These are phyloP conservation scores for Hebeloma cylindrosporum DNA, from an alignment of 768 basidiomycete genomes.

Conservation along the genomic window DNA sequence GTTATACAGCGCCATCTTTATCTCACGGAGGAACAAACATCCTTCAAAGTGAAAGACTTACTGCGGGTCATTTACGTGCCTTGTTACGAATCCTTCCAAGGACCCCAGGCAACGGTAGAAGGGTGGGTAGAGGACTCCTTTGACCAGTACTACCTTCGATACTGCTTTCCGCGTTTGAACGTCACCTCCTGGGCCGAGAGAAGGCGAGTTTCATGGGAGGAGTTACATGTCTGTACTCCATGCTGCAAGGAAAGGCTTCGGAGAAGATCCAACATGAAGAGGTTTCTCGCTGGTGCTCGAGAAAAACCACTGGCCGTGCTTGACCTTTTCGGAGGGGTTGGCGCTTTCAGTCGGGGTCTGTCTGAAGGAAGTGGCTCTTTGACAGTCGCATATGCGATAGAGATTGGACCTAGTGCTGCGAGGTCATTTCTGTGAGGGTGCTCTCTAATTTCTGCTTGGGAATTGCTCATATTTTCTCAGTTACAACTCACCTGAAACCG, in stretches of 20 bases:
- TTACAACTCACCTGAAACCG: slow-evolving; percentile 49
- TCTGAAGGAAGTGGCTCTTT: slow-evolving; percentile 52
- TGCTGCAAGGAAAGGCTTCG: slow-evolving; percentile 41
- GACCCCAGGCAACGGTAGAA: slow-evolving; percentile 28
- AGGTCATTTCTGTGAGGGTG: slow-evolving; percentile 55
- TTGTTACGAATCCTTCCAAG: slow-evolving; percentile 32
- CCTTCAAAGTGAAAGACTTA: slow-evolving; percentile 37
- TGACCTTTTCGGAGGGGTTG: slow-evolving; percentile 54
- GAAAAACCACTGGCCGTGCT: slow-evolving; percentile 32
- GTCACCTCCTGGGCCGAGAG: slow-evolving; percentile 39
- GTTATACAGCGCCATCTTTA: slow-evolving; percentile 57
- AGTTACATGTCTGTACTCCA: slow-evolving; percentile 44
- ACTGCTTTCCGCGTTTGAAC: slow-evolving; percentile 44
- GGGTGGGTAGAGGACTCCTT: slow-evolving; percentile 54
- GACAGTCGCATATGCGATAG: slow-evolving; percentile 63
- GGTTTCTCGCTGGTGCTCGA: slow-evolving; percentile 34
- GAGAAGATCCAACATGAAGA: slow-evolving; percentile 25
- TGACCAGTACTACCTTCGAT: slow-evolving; percentile 58
- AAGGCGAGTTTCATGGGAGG: slow-evolving; percentile 28
- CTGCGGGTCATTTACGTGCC: slow-evolving; percentile 51
- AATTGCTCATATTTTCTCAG: slow-evolving; percentile 29
- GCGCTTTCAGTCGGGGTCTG: slow-evolving; percentile 64
- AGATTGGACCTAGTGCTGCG: slow-evolving; percentile 76
- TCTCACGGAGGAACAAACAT: slow-evolving; percentile 47
- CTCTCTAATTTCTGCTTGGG: background rate